Percentiles rank a stretch among this genome's conserved stretches.
Conservation (phyloP, 768 basidiomycete species). For the Suillus subluteus region DNA sequence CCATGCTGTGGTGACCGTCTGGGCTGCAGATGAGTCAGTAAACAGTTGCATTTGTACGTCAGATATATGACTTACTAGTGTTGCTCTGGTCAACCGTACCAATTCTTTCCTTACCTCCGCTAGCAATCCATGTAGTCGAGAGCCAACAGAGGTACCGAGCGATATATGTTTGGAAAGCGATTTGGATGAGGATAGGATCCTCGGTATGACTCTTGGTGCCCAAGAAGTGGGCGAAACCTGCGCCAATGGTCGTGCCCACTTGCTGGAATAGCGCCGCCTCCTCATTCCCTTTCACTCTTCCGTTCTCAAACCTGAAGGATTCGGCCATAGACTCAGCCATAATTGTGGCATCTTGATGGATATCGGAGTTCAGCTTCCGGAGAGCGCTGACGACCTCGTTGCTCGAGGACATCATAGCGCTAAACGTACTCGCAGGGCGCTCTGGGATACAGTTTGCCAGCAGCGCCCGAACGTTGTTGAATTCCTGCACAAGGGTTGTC, state of each 20-base stretch:
- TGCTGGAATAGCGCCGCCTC: slow-evolving; percentile 23
- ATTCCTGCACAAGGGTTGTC: slow-evolving; percentile 31
- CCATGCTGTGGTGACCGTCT: slow-evolving; percentile 49
- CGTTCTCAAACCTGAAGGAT: slow-evolving; percentile 34
- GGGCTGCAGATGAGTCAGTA: slow-evolving; percentile 30
- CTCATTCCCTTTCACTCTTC: slow-evolving; percentile 21
- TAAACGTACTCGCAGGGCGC: slow-evolving; percentile 46
- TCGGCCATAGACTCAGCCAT: slow-evolving; percentile 54
- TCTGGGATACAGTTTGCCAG: slow-evolving; percentile 32
- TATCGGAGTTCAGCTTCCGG: slow-evolving; percentile 49
- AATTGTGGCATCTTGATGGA: slow-evolving; percentile 50
- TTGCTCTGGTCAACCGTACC: slow-evolving; percentile 33
- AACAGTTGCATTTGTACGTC: neutral
- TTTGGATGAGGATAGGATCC: slow-evolving; percentile 40
- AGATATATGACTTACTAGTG: neutral
- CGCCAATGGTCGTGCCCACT: slow-evolving; percentile 24
- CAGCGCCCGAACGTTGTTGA: slow-evolving; percentile 13
- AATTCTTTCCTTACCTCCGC: slow-evolving; percentile 36
- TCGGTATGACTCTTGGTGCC: slow-evolving; percentile 33
- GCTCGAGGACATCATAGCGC: slow-evolving; percentile 39
- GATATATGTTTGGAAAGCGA: slow-evolving; percentile 38
- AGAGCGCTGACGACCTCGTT: slow-evolving; percentile 50
- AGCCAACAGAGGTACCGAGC: slow-evolving; percentile 33
- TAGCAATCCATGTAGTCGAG: slow-evolving; percentile 32
- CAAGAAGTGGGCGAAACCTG: slow-evolving; percentile 29